These are phyloP conservation scores for Pseudohalonectria lignicola DNA, from an alignment of 2,329 filamentous ascomycete species.

Conservation along the genomic window DNA sequence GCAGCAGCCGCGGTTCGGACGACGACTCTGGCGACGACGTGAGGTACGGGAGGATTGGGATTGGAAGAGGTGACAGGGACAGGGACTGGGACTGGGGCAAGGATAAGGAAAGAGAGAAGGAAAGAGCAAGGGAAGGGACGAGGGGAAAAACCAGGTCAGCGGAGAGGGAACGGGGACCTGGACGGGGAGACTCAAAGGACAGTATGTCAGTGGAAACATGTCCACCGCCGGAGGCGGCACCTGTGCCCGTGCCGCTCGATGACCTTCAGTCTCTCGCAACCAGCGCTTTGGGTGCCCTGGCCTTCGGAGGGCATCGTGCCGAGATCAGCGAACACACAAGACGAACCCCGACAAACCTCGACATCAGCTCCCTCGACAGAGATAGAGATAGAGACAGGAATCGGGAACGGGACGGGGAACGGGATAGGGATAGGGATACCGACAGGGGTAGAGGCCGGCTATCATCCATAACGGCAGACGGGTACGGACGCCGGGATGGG, in stretches of 20 bases:
- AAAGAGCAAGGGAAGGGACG: conserved; percentile 3
- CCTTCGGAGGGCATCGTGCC: conserved; percentile 3
- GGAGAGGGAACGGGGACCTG: conserved; percentile 10
- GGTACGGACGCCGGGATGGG: no score
- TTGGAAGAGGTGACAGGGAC: no score
- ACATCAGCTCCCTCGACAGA: conserved; percentile 3
- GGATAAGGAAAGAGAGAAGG: no score
- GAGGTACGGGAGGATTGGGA: no score
- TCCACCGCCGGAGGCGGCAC: not conserved
- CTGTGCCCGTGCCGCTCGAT: not conserved
- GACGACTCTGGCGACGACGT: conserved; percentile 3
- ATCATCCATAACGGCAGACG: not conserved
- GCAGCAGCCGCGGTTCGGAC: conserved; percentile 1
- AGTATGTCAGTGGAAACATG: conserved; percentile 5
- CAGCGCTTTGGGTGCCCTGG: conserved; percentile 16
- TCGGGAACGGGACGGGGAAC: conserved; percentile 4
- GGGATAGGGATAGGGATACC: not conserved
- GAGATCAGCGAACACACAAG: not conserved
- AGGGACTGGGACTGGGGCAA: no score
- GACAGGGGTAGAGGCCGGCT: not conserved
- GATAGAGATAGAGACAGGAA: conserved; percentile 7
- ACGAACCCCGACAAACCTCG: conserved; percentile 8
- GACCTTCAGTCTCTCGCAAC: conserved; percentile 20
- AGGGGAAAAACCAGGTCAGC: conserved; percentile 2
- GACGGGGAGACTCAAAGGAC: conserved; percentile 13